A percentile compares a stretch with the other conserved stretches of the same genome.
These are phyloP conservation scores for Pseudopyrenochaeta lycopersici DNA, from an alignment of 2,329 filamentous ascomycete species.

Conservation along the genomic window DNA sequence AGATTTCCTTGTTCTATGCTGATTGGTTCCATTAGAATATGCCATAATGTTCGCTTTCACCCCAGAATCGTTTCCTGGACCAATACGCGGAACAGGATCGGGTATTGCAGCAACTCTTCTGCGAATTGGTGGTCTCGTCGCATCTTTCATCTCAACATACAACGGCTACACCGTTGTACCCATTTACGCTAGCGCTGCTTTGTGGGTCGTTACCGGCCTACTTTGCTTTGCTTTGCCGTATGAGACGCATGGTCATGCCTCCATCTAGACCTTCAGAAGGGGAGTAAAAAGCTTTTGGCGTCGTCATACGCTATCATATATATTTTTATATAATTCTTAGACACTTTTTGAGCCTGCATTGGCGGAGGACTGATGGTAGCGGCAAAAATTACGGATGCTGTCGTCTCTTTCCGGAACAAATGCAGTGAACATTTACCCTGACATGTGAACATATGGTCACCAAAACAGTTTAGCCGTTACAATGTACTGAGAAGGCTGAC, in stretches of 20 bases:
- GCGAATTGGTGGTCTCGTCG: conserved; percentile 51
- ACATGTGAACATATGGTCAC: no score
- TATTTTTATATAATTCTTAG: no score
- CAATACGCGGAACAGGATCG: conserved; percentile 63
- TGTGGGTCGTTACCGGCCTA: conserved; percentile 56
- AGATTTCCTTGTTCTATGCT: background rate
- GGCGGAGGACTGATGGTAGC: no score
- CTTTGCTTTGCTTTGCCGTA: conserved; percentile 56
- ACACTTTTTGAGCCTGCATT: no score
- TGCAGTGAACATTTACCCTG: no score
- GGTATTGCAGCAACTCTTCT: conserved; percentile 57
- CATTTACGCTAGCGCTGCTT: conserved; percentile 56
- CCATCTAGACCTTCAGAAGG: conserved; percentile 27
- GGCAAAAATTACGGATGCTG: no score
- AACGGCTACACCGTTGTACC: conserved; percentile 55
- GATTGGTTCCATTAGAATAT: conserved; percentile 28
- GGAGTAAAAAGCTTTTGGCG: no score
- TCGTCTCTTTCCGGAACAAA: background rate
- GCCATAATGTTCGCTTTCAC: conserved; percentile 59
- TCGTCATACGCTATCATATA: no score
- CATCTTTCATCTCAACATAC: conserved; percentile 56
- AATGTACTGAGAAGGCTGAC: no score
- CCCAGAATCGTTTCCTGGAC: conserved; percentile 66
- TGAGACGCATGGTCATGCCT: conserved; percentile 54
- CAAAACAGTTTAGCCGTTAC: no score